Conservation (phyloP, 495 filamentous ascomycete species). For the Parachaetomium inaequale region DNA sequence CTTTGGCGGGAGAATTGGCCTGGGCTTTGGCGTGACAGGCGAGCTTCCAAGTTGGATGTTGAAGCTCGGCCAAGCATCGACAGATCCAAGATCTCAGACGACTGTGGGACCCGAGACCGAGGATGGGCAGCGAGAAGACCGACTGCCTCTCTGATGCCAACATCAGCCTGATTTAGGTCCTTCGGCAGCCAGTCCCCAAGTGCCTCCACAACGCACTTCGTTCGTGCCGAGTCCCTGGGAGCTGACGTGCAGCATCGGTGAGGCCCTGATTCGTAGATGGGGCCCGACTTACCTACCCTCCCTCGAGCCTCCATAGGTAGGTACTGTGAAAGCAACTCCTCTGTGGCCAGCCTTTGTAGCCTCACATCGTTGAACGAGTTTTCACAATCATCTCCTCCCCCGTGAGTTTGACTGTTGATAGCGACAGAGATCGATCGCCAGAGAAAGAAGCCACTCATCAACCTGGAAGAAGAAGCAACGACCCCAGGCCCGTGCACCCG, state of each 20-base stretch:
- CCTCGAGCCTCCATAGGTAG: too few relatives aligned
- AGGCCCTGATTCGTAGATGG: too few relatives aligned
- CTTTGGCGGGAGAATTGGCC: not conserved
- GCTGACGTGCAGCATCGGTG: not conserved
- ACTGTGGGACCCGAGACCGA: too few relatives aligned
- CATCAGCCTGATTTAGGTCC: not conserved
- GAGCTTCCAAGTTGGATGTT: too few relatives aligned
- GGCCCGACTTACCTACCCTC: too few relatives aligned
- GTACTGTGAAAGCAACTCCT: not conserved
- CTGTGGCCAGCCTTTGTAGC: too few relatives aligned
- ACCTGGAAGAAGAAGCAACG: not conserved
- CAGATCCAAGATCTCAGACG: not conserved
- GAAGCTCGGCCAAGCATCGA: not conserved
- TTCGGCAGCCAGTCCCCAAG: not conserved
- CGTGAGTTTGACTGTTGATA: not conserved
- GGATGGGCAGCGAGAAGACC: not conserved
- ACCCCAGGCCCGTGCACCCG: slow-evolving; percentile 2
- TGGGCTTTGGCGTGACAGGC: too few relatives aligned
- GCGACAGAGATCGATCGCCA: not conserved
- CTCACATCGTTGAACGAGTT: too few relatives aligned
- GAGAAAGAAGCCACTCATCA: not conserved
- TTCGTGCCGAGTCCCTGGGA: not conserved
- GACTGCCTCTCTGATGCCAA: not conserved
- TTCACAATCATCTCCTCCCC: not conserved
- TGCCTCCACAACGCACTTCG: not conserved